These are phyloP conservation scores for Wickerhamomyces bisporus DNA, from an alignment of 805 yeast genomes.

Conservation along the genomic window DNA sequence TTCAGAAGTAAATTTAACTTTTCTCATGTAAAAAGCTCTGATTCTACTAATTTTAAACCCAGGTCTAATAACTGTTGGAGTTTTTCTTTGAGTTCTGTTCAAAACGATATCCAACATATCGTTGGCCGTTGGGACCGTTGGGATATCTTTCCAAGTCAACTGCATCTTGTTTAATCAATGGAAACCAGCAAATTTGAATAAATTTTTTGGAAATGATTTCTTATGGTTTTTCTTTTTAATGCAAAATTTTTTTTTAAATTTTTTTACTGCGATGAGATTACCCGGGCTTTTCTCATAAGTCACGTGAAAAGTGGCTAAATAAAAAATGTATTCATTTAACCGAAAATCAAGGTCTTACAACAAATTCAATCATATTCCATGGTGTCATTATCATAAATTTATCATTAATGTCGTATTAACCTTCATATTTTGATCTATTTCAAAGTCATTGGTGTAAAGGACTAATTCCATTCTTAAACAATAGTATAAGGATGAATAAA, in stretches of 20 bases:
- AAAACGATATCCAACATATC: constrained; percentile 95
- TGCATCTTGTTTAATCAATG: constrained; percentile 62
- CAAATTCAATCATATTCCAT: no score
- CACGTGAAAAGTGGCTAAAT: no score
- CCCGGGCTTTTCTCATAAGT: neutral
- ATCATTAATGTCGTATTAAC: no score
- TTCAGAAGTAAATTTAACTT: constrained; percentile 93
- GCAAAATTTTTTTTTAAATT: constrained; percentile 1
- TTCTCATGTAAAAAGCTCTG: constrained; percentile 96
- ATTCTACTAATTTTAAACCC: constrained; percentile 96
- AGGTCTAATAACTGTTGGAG: constrained; percentile 97
- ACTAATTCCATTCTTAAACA: no score
- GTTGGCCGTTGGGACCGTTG: constrained; percentile 86
- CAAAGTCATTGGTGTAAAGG: no score
- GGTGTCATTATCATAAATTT: no score
- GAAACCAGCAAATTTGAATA: no score
- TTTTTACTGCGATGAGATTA: constrained; percentile 1
- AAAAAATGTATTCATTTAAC: no score
- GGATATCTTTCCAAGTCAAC: constrained; percentile 97
- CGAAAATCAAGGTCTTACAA: no score
- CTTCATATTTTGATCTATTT: no score
- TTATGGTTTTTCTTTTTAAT: neutral
- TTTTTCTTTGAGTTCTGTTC: constrained; percentile 96
- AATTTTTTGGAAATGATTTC: no score
- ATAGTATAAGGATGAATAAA: no score